A percentile compares a stretch with the other conserved stretches of the same genome.
Conservation (phyloP, 2,329 filamentous ascomycete genomes). For the Aspergillus sojae region DNA sequence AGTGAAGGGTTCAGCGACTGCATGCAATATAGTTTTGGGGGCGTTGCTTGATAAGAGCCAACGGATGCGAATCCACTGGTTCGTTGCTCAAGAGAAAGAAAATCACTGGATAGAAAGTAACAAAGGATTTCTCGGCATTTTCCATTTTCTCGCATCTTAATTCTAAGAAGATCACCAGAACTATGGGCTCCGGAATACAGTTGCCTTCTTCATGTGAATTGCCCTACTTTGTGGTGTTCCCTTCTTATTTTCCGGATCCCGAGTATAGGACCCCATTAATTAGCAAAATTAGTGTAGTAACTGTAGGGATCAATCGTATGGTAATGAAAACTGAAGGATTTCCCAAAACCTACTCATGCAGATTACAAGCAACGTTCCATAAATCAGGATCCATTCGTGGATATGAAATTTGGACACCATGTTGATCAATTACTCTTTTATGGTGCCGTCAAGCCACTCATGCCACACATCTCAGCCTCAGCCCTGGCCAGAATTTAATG, state of each 20-base stretch:
- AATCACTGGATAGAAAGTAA: neutral
- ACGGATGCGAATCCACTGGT: neutral
- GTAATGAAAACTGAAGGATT: neutral
- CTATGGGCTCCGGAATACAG: too few species aligned
- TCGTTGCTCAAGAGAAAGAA: neutral
- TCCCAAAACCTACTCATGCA: neutral
- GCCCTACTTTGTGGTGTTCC: neutral
- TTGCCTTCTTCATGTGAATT: neutral
- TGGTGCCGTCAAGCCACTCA: slow-evolving; percentile 6
- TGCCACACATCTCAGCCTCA: slow-evolving; percentile 8
- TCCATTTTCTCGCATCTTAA: neutral
- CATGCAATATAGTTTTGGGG: neutral
- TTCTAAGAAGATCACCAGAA: neutral
- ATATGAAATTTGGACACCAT: neutral
- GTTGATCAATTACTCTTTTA: slow-evolving; percentile 4
- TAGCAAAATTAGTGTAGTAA: neutral
- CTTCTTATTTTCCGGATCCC: neutral
- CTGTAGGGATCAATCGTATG: neutral
- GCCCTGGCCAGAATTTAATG: slow-evolving; percentile 1
- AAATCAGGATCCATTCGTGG: slow-evolving; percentile 1
- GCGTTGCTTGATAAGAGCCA: neutral
- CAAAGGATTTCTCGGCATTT: neutral
- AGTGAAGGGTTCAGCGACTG: neutral
- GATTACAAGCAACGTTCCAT: neutral
- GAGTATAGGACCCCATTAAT: neutral